Conservation (phyloP, 495 filamentous ascomycete genomes). For the Hamigera avellanea region DNA sequence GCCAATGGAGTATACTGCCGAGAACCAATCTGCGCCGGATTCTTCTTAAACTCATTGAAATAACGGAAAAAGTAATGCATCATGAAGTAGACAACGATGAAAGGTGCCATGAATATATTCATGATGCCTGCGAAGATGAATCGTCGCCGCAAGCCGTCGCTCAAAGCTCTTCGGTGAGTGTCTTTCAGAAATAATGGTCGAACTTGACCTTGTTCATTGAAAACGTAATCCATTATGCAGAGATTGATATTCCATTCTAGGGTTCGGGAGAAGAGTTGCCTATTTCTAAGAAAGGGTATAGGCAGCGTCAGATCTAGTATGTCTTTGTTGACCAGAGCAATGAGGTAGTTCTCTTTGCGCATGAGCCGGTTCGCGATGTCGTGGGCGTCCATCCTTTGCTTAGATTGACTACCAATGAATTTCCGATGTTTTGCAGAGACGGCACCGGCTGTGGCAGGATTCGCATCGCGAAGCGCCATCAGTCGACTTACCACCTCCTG, state of each 20-base stretch:
- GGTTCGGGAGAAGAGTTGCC: slow-evolving; percentile 69
- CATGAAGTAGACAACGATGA: slow-evolving; percentile 70
- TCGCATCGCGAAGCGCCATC: slow-evolving; percentile 78
- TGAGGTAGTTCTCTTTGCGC: slow-evolving; percentile 93
- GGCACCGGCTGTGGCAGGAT: slow-evolving; percentile 66
- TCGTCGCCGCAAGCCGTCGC: slow-evolving; percentile 59
- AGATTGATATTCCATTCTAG: slow-evolving; percentile 82
- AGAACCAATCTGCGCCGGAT: slow-evolving; percentile 70
- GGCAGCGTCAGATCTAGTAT: slow-evolving; percentile 78
- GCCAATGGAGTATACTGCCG: slow-evolving; percentile 87
- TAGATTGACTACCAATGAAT: slow-evolving; percentile 74
- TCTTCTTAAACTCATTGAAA: slow-evolving; percentile 91
- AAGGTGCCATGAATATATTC: slow-evolving; percentile 75
- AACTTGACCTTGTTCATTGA: slow-evolving; percentile 77
- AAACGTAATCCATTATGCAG: slow-evolving; percentile 87
- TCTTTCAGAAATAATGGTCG: slow-evolving; percentile 73
- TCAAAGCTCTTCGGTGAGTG: slow-evolving; percentile 65
- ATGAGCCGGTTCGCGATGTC: slow-evolving; percentile 96
- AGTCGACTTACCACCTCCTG: slow-evolving; percentile 83
- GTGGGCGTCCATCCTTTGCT: slow-evolving; percentile 90
- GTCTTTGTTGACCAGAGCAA: slow-evolving; percentile 94
- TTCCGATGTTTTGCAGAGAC: slow-evolving; percentile 48
- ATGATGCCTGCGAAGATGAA: slow-evolving; percentile 75
- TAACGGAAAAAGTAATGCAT: slow-evolving; percentile 86
- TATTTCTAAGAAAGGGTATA: slow-evolving; percentile 67